phyloP scores from a whole-genome alignment of 352 stramenopile genomes.

The Hyaloperonospora arabidopsidis region DNA sequence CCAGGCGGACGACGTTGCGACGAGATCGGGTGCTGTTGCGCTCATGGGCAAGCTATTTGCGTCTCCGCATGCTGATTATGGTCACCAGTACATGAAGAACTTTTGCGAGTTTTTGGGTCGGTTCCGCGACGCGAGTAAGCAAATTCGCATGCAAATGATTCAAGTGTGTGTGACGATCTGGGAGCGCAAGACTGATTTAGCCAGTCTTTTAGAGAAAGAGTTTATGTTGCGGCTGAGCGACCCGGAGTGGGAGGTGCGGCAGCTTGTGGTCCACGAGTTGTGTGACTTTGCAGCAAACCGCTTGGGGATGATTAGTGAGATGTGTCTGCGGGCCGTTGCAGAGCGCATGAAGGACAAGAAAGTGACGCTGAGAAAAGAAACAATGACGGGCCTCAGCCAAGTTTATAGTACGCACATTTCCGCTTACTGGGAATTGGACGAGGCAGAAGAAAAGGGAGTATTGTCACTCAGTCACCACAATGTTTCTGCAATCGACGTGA shows the following conservation, averaged over 20 bases:
- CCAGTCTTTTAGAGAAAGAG: slow-evolving; percentile 56
- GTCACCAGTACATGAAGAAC: slow-evolving; percentile 70
- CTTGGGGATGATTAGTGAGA: slow-evolving; percentile 57
- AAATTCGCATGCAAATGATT: slow-evolving; percentile 83
- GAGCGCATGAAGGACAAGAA: slow-evolving; percentile 88
- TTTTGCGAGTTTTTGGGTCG: slow-evolving; percentile 80
- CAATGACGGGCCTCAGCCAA: slow-evolving; percentile 83
- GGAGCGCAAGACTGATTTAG: slow-evolving; percentile 59
- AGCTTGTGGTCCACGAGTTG: slow-evolving; percentile 67
- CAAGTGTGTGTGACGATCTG: slow-evolving; percentile 63
- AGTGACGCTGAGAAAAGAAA: slow-evolving; percentile 69
- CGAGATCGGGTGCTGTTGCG: slow-evolving; percentile 64
- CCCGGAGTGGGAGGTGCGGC: slow-evolving; percentile 76
- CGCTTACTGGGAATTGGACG: slow-evolving; percentile 35
- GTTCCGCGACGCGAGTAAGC: slow-evolving; percentile 82
- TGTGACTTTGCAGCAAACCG: slow-evolving; percentile 72
- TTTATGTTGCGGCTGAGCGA: slow-evolving; percentile 66
- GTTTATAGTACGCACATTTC: slow-evolving; percentile 72
- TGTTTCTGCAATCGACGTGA: slow-evolving; percentile 31
- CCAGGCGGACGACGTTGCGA: slow-evolving; percentile 79
- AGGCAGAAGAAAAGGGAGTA: slow-evolving; percentile 13
- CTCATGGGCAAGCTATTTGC: slow-evolving; percentile 77
- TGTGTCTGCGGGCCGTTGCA: slow-evolving; percentile 61
- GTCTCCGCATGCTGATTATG: slow-evolving; percentile 63
- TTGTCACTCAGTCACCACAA: slow-evolving; percentile 24